Conservation (phyloP, 805 yeast species). For the Tetrapisispora pingtungensis region DNA sequence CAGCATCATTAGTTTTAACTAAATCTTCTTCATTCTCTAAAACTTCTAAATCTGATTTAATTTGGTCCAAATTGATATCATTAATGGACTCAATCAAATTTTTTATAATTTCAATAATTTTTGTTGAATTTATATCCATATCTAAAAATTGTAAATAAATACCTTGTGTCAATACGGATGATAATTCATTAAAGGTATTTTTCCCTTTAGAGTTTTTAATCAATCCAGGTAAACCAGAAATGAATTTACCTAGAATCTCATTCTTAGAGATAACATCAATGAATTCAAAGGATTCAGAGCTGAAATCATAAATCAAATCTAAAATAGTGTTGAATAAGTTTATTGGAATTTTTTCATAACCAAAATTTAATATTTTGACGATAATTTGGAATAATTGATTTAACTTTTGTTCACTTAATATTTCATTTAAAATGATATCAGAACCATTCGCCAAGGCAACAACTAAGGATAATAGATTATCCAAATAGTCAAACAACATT, state of each 20-base stretch:
- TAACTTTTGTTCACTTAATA: conserved; percentile 24
- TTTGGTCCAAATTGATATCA: conserved; percentile 26
- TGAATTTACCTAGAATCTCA: conserved; percentile 10
- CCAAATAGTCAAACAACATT: conserved; percentile 55
- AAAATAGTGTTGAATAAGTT: conserved; percentile 43
- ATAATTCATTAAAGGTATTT: conserved; percentile 24
- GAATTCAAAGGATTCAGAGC: conserved; percentile 48
- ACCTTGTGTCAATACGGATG: conserved; percentile 31
- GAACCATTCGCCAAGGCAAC: conserved; percentile 58
- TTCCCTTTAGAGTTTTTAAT: neutral
- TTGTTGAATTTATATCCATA: conserved; percentile 14
- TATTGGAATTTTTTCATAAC: conserved; percentile 28
- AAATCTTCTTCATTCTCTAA: conserved; percentile 13
- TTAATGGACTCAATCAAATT: conserved; percentile 21
- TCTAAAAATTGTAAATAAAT: conserved; percentile 32
- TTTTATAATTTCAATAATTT: conserved; percentile 18
- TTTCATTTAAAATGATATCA: conserved; percentile 44
- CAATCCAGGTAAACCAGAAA: conserved; percentile 11
- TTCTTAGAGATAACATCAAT: conserved; percentile 24
- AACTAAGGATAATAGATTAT: conserved; percentile 59
- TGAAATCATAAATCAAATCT: conserved; percentile 50
- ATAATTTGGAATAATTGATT: conserved; percentile 20
- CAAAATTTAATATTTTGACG: conserved; percentile 22
- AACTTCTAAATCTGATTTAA: conserved; percentile 17
- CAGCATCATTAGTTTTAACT: conserved; percentile 7